Evolutionary conservation across 2,329 filamentous ascomycete genomes (phyloP).

Genomic region (Teratosphaeria nubilosa): DNA sequence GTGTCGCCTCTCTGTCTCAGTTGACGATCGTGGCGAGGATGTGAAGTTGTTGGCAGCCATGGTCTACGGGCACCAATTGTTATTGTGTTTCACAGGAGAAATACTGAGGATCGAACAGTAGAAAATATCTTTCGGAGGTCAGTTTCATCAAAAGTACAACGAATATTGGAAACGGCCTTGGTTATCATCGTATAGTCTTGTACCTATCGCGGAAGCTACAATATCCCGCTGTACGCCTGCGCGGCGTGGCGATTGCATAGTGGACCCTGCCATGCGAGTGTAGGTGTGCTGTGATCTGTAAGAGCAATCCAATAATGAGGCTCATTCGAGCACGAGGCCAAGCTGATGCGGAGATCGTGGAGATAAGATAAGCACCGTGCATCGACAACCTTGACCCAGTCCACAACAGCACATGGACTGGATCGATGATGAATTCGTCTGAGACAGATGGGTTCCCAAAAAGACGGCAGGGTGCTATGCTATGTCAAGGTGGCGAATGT

Average conservation of each 20-base stretch:
- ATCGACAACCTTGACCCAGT: no score
- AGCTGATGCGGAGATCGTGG: background rate
- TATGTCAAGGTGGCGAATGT: no score
- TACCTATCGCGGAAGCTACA: background rate
- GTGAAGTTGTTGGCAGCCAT: background rate
- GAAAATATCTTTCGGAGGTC: background rate
- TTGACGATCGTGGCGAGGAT: conserved; percentile 2
- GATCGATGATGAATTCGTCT: no score
- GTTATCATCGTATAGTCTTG: background rate
- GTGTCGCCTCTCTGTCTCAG: conserved; percentile 29
- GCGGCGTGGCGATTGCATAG: background rate
- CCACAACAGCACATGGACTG: no score
- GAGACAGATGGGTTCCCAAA: no score
- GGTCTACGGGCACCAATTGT: background rate
- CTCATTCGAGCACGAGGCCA: background rate
- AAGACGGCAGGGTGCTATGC: no score
- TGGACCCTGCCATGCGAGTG: background rate
- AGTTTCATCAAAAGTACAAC: background rate
- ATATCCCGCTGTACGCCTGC: background rate
- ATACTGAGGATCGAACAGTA: background rate
- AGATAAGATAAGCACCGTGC: background rate
- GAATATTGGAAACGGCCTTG: background rate
- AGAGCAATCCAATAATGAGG: background rate
- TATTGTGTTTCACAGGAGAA: background rate
- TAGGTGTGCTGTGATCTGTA: no score